Evolutionary conservation across 108 stramenopile genomes (phyloP), one percentile per base, ranked within the genome.

Genomic region (Cyclostephanos invisitatus): DNA sequence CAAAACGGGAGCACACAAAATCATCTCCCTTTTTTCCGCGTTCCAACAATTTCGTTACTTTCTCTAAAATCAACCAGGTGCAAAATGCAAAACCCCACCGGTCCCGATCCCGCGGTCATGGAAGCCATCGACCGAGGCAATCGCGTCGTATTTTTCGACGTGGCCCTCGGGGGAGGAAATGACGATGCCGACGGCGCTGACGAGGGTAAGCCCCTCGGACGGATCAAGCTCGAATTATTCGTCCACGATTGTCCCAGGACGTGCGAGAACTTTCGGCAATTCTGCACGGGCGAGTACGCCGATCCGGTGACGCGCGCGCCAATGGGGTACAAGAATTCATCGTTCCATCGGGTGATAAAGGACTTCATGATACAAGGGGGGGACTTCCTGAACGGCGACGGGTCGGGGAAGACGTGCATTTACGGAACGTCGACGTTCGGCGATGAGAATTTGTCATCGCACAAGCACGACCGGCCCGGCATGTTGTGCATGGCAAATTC

Each of bases 321-420:
- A 15, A 80, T 86, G 9, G 98, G 98, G 1, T 99, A 99, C 85
- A 94, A 95, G 65, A 89, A 90, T 24, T 84, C 84, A 8, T 85
- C 81, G 0, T 97, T 99, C 72, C 98, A 99, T 83, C 88, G 98
- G 0, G 94, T 99, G 54, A 97, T 99, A 64, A 97, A 98, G 87
- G 83, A 81, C 60, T 96, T 89, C 65, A 89, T 93, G 87, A 84
- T 91, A 32, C 96, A 96, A 50, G 94, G 96, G 1, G 98, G 98
- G 8, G 98, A 99, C 69, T 96, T 99, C 64, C 53, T 94, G 62
- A 87, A 98, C 57, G 58, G 97, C 77, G 82, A 98, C 54, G 99
- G 99, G 17, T 90, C 84, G 3, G 96, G 97, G 0, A 96, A 97
- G 50, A 82, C 80, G 22, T 92, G 87, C 59, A 91, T 97, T 21